Conservation (phyloP, 2,329 filamentous ascomycete species). For the Graphilbum fragrans region DNA sequence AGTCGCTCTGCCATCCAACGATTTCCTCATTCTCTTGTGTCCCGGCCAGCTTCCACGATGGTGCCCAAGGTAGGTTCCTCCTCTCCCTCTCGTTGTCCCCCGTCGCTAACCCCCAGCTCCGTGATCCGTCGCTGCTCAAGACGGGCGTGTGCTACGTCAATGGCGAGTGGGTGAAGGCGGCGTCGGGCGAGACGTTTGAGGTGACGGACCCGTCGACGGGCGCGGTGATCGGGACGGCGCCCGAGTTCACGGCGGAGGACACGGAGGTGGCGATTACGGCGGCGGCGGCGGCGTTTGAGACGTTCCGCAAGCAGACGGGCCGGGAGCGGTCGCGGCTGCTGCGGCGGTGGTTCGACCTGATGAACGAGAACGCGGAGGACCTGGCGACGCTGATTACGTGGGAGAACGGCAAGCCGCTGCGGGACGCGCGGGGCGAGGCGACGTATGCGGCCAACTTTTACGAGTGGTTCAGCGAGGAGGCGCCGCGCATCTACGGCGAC, state of each 20-base stretch:
- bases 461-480: slow-evolving; percentile 75
- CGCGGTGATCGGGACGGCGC: slow-evolving; percentile 66
- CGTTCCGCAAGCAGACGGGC: slow-evolving; percentile 59
- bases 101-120: slow-evolving; percentile 40
- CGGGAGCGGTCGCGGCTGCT: slow-evolving; percentile 64
- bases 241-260: slow-evolving; percentile 72
- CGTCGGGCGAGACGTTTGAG: slow-evolving; percentile 84
- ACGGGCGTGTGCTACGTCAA: slow-evolving; percentile 75
- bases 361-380: slow-evolving; percentile 68
- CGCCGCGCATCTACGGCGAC: slow-evolving; percentile 60
- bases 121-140: slow-evolving; percentile 73
- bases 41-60: slow-evolving; percentile 30
- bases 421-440: slow-evolving; percentile 62
- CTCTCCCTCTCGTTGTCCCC: neutral
- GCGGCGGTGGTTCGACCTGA: slow-evolving; percentile 70
- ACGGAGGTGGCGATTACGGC: slow-evolving; percentile 71
- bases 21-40: slow-evolving; percentile 14
- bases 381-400: slow-evolving; percentile 73
- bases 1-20: slow-evolving; percentile 16
- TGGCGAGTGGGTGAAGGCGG: slow-evolving; percentile 79
- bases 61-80: slow-evolving; percentile 25
- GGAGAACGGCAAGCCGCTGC: slow-evolving; percentile 79
- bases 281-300: slow-evolving; percentile 63
- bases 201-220: slow-evolving; percentile 78
- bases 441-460: slow-evolving; percentile 64